Evolutionary conservation across 2,329 filamentous ascomycete species (phyloP).

Genomic region (Microdochium trichocladiopsis): DNA sequence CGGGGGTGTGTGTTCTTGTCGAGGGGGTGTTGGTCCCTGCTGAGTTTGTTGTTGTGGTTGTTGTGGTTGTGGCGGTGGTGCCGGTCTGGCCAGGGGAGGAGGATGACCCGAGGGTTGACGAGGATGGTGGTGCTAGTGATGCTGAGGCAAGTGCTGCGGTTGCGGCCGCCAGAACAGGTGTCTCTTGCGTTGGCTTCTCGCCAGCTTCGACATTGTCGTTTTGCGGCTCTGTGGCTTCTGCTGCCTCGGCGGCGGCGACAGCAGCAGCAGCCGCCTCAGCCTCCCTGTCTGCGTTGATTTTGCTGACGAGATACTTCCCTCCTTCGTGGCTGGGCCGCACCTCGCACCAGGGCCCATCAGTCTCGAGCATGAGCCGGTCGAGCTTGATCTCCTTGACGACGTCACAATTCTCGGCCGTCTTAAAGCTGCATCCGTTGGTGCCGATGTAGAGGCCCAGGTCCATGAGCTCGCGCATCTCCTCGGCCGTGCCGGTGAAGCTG

Average conservation of each 20-base stretch:
- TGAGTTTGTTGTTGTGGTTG: neutral
- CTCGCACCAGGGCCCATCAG: constrained; percentile 96
- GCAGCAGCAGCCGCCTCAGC: constrained; percentile 17
- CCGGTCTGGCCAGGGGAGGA: neutral
- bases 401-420: constrained; percentile 83
- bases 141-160: constrained; percentile 5
- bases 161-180: constrained; percentile 5
- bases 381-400: constrained; percentile 77
- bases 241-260: constrained; percentile 1
- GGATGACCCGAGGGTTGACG: neutral
- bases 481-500: constrained; percentile 83
- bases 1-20: constrained; percentile 5
- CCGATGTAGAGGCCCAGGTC: constrained; percentile 81
- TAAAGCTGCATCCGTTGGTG: constrained; percentile 95
- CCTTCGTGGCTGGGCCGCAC: constrained; percentile 85
- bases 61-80: neutral
- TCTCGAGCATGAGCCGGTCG: constrained; percentile 84
- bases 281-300: constrained; percentile 15
- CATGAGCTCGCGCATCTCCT: constrained; percentile 77
- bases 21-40: constrained; percentile 25
- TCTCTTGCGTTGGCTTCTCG: too few species aligned
- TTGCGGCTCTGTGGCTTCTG: too few species aligned
- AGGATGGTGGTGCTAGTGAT: constrained; percentile 1
- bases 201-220: too few species aligned
- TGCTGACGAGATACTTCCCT: constrained; percentile 55